Percentiles rank a stretch among this genome's conserved stretches.
These are phyloP conservation scores for Hebeloma cylindrosporum DNA, from an alignment of 768 basidiomycete genomes.

Conservation along the genomic window DNA sequence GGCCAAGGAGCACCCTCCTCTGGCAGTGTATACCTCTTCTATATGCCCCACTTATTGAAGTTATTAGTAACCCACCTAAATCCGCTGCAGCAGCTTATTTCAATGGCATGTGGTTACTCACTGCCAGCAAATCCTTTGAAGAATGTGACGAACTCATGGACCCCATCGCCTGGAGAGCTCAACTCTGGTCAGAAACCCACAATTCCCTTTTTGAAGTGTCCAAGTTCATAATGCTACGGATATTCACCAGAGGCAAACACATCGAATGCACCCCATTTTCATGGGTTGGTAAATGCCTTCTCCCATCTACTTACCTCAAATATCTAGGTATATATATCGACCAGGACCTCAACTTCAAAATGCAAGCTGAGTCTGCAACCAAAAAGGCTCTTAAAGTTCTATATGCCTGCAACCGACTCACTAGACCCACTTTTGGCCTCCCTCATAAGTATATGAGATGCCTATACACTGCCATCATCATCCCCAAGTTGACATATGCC, in stretches of 20 bases:
- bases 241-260: conserved; percentile 19
- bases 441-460: conserved; percentile 6
- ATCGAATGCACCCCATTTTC: background rate
- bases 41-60: conserved; percentile 24
- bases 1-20: conserved; percentile 26
- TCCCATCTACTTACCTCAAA: conserved; percentile 16
- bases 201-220: conserved; percentile 31
- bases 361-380: conserved; percentile 5
- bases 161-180: conserved; percentile 26
- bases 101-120: conserved; percentile 27
- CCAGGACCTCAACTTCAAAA: conserved; percentile 16
- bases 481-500: conserved; percentile 19
- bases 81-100: conserved; percentile 27
- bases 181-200: conserved; percentile 27
- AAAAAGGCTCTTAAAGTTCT: conserved; percentile 13
- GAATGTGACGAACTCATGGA: conserved; percentile 20
- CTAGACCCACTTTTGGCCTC: conserved; percentile 2
- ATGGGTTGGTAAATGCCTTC: background rate
- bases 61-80: background rate
- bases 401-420: conserved; percentile 2
- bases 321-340: conserved; percentile 30
- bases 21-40: conserved; percentile 26
- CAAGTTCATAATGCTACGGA: conserved; percentile 31
- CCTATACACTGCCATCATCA: conserved; percentile 5
- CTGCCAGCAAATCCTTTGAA: conserved; percentile 20